phyloP scores from a whole-genome alignment of 140 eudicot genomes.

The Flaveria floridana region DNA sequence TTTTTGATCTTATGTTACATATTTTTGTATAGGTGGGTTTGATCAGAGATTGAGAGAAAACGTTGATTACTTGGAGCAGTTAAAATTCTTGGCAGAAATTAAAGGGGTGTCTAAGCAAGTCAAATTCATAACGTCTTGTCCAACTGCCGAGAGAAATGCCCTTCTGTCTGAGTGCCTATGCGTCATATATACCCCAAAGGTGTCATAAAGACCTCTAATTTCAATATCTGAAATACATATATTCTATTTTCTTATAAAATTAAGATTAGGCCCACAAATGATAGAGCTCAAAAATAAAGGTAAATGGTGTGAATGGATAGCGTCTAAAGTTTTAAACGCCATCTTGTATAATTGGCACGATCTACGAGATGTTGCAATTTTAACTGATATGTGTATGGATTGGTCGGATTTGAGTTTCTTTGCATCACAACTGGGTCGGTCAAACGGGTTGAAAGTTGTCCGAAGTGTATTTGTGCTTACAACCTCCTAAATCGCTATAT shows the following conservation, averaged over 20 bases:
- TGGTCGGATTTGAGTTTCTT: no score
- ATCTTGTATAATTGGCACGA: not conserved
- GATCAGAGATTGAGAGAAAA: slow-evolving; percentile 85
- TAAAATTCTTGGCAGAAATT: slow-evolving; percentile 62
- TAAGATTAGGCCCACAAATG: not conserved
- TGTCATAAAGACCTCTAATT: slow-evolving; percentile 19
- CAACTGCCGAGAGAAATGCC: slow-evolving; percentile 75
- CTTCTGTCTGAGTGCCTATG: slow-evolving; percentile 84
- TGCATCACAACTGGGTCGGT: not conserved
- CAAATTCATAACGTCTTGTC: slow-evolving; percentile 79
- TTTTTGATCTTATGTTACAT: not conserved
- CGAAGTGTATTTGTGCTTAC: not conserved
- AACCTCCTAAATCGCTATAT: not conserved
- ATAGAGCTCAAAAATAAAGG: not conserved
- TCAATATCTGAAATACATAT: not conserved
- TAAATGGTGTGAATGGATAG: not conserved
- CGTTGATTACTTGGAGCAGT: slow-evolving; percentile 80
- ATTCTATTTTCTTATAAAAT: not conserved
- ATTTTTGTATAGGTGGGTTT: slow-evolving; percentile 65
- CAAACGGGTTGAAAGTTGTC: not conserved
- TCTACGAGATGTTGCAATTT: not conserved
- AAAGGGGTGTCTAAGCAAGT: slow-evolving; percentile 67
- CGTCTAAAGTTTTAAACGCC: not conserved
- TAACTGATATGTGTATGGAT: not conserved
- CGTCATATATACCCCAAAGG: slow-evolving; percentile 88